Evolutionary conservation across 2,329 filamentous ascomycete genomes (phyloP).

Genomic region (Colletotrichum euphorbiae): DNA sequence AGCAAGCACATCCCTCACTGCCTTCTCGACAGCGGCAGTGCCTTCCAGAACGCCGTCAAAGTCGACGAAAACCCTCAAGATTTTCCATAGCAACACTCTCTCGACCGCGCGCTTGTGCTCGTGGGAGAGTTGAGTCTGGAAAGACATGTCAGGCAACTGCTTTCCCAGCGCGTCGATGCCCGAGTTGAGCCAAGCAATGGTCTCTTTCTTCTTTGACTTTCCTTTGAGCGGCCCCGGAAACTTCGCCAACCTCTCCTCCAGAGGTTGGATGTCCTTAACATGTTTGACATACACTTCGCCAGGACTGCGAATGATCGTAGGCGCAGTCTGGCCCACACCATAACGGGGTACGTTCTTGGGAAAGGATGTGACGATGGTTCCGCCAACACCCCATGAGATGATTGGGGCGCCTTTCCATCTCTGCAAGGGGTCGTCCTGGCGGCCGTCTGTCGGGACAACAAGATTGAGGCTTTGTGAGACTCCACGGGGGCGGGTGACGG

Average conservation of each 20-base stretch:
- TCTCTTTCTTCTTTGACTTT: conserved; percentile 97
- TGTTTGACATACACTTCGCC: conserved; percentile 85
- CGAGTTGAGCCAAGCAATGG: conserved; percentile 80
- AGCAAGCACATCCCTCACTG: conserved; percentile 79
- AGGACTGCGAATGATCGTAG: conserved; percentile 83
- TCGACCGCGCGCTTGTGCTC: conserved; percentile 81
- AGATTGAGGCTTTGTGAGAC: conserved; percentile 68
- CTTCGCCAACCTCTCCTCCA: conserved; percentile 78
- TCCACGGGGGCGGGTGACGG: conserved; percentile 58
- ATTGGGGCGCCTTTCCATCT: conserved; percentile 92
- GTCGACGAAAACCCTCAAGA: conserved; percentile 84
- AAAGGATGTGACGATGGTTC: conserved; percentile 84
- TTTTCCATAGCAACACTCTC: conserved; percentile 86
- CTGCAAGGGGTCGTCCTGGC: conserved; percentile 80
- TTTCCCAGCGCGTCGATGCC: conserved; percentile 82
- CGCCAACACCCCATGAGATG: conserved; percentile 89
- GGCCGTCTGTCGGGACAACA: conserved; percentile 72
- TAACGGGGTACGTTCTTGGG: conserved; percentile 91
- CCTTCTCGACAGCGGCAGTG: conserved; percentile 75
- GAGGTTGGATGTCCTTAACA: conserved; percentile 78
- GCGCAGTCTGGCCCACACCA: conserved; percentile 75
- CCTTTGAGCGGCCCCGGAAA: conserved; percentile 92
- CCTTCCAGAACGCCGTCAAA: conserved; percentile 86
- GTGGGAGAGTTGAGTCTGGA: conserved; percentile 62
- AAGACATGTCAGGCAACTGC: conserved; percentile 60